Base-by-base conservation (phyloP, 1,284 basidiomycete species). In the Cutaneotrichosporon spelunceum region DNA sequence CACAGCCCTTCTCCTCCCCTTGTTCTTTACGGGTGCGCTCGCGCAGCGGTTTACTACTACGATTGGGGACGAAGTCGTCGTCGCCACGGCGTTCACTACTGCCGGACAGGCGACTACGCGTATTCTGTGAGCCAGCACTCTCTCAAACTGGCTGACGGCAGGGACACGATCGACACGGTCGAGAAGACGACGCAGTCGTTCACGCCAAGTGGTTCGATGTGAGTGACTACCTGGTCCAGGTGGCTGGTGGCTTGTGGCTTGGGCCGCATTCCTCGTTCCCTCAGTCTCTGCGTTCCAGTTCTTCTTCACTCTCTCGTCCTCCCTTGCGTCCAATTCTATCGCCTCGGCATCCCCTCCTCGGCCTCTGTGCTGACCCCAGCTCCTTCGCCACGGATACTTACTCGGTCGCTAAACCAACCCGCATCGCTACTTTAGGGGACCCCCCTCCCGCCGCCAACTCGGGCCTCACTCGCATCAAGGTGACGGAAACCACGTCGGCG, bases 21-120 rank as follows among this genome's bases (percentile, higher is more conserved):
- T 34, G 24, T 19, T 53, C 24, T 19, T 58, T 11, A 36, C 36
- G 1, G 19, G 26, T 11, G 57, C 57, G 2, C 6, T 29, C 16
- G 57, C 48, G 5, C 57, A 52, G 48, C 19, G 42, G 19, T n/a
- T 27, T 24, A 53, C 49, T n/a, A 58, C 48, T 16, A 52, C 57
- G 26, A 24, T 48, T 14, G 56, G 36, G 30, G 36, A 34, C 24
- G 24, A 44, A 11, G 16, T 42, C 34, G 53, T 26, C 53, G 34
- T 39, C 13, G 23, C 29, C 26, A 29, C 29, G 16, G 27, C 23
- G 49, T 30, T 13, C 24, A 42, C 48, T 14, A 23, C 33, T 9
- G 47, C n/a, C 34, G 56, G 48, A 24, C 24, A 27, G 34, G 14
- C n/a, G 24, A 21, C n/a, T 19, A 39, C 48, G 34, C 10, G 30